These are phyloP conservation scores for Casuarina cunninghamiana DNA, from an alignment of 306 rosid genomes.

Conservation along the genomic window DNA sequence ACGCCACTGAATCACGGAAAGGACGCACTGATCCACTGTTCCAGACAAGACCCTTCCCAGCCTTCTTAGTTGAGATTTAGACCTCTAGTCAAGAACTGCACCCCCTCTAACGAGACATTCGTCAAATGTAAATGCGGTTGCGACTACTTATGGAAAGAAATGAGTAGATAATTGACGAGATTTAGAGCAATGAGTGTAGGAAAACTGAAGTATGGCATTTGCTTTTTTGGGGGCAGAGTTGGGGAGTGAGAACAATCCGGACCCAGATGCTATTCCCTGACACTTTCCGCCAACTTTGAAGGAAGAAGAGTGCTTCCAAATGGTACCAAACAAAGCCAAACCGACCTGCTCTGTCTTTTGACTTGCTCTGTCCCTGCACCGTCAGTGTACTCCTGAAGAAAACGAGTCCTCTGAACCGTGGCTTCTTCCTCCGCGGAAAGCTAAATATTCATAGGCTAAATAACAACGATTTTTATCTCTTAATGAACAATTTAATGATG, in stretches of 20 bases:
- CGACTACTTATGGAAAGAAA: constrained; percentile 44
- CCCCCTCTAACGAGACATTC: constrained; percentile 38
- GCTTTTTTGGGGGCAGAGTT: constrained; percentile 55
- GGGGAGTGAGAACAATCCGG: constrained; percentile 57
- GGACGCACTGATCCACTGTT: neutral
- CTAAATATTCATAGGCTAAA: neutral
- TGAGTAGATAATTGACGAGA: constrained; percentile 36
- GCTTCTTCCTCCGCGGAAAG: neutral
- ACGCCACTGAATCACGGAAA: neutral
- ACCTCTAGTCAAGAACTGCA: constrained; percentile 6
- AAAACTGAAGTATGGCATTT: constrained; percentile 53
- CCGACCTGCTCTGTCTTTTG: constrained; percentile 46
- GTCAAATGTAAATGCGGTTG: constrained; percentile 32
- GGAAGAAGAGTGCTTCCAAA: constrained; percentile 56
- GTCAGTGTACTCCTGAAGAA: neutral
- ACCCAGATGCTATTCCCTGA: constrained; percentile 75
- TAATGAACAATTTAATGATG: too few species aligned
- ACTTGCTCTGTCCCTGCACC: constrained; percentile 38
- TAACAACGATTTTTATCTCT: too few species aligned
- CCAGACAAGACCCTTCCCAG: constrained; percentile 37
- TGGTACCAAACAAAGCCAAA: constrained; percentile 57
- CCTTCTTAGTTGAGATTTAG: neutral
- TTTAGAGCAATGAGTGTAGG: neutral
- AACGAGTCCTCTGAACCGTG: neutral
- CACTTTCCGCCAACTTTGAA: constrained; percentile 38